Base-by-base conservation (phyloP, 2,329 filamentous ascomycete genomes). In the Cladophialophora immunda region DNA sequence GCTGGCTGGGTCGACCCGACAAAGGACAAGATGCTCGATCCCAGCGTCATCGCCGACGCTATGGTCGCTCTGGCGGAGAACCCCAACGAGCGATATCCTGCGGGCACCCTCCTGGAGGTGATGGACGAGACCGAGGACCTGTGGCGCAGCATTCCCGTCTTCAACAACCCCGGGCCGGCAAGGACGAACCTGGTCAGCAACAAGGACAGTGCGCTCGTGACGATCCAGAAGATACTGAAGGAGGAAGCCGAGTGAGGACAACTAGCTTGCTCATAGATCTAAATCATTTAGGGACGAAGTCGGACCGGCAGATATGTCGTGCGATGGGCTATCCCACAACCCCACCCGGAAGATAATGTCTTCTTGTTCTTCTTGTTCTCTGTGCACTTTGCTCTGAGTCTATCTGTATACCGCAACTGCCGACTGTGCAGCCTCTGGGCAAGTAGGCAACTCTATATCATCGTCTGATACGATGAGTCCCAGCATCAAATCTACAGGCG, bases 11-110 rank as follows among this genome's bases (percentile, higher is more conserved):
- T 88, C 0, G 80, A 84, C 41, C 77, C 80, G 30, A 75, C 72
- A 9, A 60, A 57, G 32, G 86, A 88, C 72, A 79, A 76, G 68
- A 88, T 86, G 86, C 85, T 87, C 15, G 84, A 82, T 13, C 80
- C 86, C 0, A 85, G 88, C 69, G 85, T 88, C 70, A 86, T 89
- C 0, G 86, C 85, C 0, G 79, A 82, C 45, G 84, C 83, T 2
- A 88, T 89, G 86, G 65, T 87, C 64, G 79, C 81, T 41, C 82
- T 86, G 64, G 45, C 45, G 9, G 45, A 50, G 45, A 75, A 87
- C 34, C 82, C 85, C 66, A 82, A 85, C 50, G 77, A 81, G 6
- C 77, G 80, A 29, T 76, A 81, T 56, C 30, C 57, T n/a, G n/a
- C 67, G 25, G 84, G 85, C 0, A 84, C 80, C 17, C 79, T 88